Evolutionary conservation across 495 filamentous ascomycete species (phyloP), one percentile per base, ranked within the genome.

Genomic region (Staphylotrichum longicolle): DNA sequence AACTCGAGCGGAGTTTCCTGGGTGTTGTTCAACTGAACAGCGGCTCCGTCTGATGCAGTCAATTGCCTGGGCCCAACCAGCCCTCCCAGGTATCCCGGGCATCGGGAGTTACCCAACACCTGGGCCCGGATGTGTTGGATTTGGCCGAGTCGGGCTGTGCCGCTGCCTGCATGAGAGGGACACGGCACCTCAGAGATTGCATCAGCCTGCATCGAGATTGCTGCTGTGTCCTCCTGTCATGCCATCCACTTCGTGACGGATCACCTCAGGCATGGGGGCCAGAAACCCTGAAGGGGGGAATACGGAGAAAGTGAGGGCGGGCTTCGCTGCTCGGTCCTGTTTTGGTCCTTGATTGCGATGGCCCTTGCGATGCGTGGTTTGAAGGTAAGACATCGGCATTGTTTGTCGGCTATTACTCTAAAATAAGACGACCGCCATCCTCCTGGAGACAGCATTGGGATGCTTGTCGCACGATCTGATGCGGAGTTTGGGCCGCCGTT

Each of bases 181-280:
- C 54, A 59, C 55, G 61, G 48, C 62, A 44, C 33, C 27, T 51
- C 15, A 51, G 32, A 46, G n/a, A 44, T 57, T 63, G 56, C 56
- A 59, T 54, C 55, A 63, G 54, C 42, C 32, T 48, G 62, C 61
- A 63, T 58, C 55, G 41, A 47, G 14, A 46, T 39, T 58, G 41
- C 42, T 58, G 33, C 33, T 48, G 40, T 58, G 42, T 52, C 34
- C 56, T 33, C 14, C 7, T 53, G 50, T 27, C 50, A 53, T 37
- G 34, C 34, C 20, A 27, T 27, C 20, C 20, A 27, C 20, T 27
- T 27, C 20, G 20, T 27, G 20, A 27, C 20, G 20, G 20, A 27
- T 27, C 20, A 27, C 20, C 20, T 27, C 20, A 27, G 20, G 20
- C 20, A 27, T 27, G 20, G 20, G 20, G 20, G 20, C 20, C 20